Conservation (phyloP, 345 rosid genomes). For the Eucalyptus curtisii region DNA sequence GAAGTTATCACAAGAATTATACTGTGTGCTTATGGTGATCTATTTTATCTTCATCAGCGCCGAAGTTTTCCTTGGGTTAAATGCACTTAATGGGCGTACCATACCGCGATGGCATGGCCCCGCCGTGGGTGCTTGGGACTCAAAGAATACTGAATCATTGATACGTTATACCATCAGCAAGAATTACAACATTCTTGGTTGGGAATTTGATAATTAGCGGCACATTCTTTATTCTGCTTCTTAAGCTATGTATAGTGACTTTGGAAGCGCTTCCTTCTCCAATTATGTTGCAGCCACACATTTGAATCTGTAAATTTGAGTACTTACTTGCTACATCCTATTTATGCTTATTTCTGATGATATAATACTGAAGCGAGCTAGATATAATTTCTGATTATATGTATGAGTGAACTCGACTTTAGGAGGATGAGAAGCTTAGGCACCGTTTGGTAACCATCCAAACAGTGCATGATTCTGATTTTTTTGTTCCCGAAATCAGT, state of each 20-base stretch:
- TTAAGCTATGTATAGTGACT: no score
- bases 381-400: background rate
- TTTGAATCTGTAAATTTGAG: background rate
- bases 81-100: slow-evolving; percentile 48
- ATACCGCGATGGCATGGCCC: slow-evolving; percentile 17
- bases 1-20: background rate
- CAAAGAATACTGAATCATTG: slow-evolving; percentile 55
- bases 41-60: slow-evolving; percentile 24
- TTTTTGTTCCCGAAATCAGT: no score
- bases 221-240: no score
- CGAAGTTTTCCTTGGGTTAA: slow-evolving; percentile 57
- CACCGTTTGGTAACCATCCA: no score
- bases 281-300: background rate
- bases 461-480: no score
- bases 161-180: slow-evolving; percentile 38
- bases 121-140: slow-evolving; percentile 62
- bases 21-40: background rate
- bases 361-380: background rate
- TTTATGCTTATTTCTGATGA: background rate
- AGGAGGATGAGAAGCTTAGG: background rate
- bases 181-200: slow-evolving; percentile 43
- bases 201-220: slow-evolving; percentile 60
- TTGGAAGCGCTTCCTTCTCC: background rate
- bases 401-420: background rate
- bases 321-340: background rate